Conservation (phyloP, 1,139 yeast species). For the Taiozyma sp. region DNA sequence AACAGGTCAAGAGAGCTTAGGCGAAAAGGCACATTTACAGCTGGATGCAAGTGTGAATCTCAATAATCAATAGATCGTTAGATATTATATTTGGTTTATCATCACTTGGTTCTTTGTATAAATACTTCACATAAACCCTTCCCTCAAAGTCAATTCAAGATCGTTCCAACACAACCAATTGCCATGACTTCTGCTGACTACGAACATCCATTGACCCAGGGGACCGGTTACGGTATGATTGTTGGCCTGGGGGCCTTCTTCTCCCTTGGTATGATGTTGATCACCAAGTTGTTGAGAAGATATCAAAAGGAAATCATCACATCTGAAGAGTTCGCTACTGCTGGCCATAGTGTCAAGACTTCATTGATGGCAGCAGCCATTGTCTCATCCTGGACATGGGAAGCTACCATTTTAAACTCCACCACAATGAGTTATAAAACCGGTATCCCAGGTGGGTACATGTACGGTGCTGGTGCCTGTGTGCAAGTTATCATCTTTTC, state of each 20-base stretch:
- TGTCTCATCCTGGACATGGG: constrained; percentile 94
- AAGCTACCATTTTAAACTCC: constrained; percentile 74
- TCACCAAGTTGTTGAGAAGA: constrained; percentile 63
- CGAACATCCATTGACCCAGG: constrained; percentile 17
- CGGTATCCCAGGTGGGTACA: constrained; percentile 72
- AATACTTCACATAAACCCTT: not conserved
- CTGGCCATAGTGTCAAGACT: constrained; percentile 78
- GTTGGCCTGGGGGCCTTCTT: constrained; percentile 84
- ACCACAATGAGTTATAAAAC: constrained; percentile 73
- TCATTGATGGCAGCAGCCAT: constrained; percentile 84
- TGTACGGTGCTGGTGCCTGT: constrained; percentile 71
- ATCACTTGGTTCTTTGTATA: not conserved
- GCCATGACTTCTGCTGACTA: not conserved
- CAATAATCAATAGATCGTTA: not conserved
- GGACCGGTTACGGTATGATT: constrained; percentile 88
- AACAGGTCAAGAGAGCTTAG: not conserved
- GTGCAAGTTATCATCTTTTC: constrained; percentile 68
- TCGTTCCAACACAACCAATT: not conserved
- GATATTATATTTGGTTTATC: not conserved
- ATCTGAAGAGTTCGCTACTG: constrained; percentile 86
- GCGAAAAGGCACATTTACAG: not conserved
- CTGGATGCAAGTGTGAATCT: not conserved
- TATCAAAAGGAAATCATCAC: constrained; percentile 79
- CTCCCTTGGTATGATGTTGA: constrained; percentile 71
- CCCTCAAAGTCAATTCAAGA: not conserved